A percentile compares a stretch with the other conserved stretches of the same genome.
Evolutionary conservation across 2,329 filamentous ascomycete genomes (phyloP).

Genomic region (Penicillium sp.): DNA sequence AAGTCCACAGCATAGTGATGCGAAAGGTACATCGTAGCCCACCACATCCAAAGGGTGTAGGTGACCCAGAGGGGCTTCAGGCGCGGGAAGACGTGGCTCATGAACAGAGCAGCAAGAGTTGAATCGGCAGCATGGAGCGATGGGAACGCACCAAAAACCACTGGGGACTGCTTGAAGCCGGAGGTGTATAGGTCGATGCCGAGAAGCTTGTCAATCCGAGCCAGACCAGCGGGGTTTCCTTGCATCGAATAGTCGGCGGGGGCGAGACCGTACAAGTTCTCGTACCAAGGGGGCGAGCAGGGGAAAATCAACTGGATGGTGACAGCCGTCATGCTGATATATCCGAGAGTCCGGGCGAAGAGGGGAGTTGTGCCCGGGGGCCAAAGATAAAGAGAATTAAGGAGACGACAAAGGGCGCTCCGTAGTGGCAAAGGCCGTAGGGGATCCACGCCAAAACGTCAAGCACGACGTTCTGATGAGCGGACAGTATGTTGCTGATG

Average conservation of each 20-base stretch:
- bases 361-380: constrained; percentile 79
- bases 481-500: constrained; percentile 89
- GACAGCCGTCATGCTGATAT: constrained; percentile 84
- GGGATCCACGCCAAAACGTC: constrained; percentile 90
- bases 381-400: constrained; percentile 79
- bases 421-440: constrained; percentile 88
- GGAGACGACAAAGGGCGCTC: constrained; percentile 73
- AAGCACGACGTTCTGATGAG: constrained; percentile 75
- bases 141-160: constrained; percentile 93
- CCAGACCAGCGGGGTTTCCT: constrained; percentile 82
- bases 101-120: constrained; percentile 83
- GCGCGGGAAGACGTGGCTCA: constrained; percentile 85
- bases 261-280: constrained; percentile 83
- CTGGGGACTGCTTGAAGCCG: constrained; percentile 79
- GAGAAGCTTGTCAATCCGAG: constrained; percentile 82
- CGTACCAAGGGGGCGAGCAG: constrained; percentile 95
- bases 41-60: constrained; percentile 93
- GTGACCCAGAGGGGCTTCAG: constrained; percentile 72
- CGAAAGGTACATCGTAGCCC: constrained; percentile 96
- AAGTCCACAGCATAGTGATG: constrained; percentile 96
- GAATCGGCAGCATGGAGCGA: constrained; percentile 87
- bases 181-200: constrained; percentile 91
- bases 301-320: constrained; percentile 85
- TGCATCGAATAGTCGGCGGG: constrained; percentile 89
- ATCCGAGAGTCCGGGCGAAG: constrained; percentile 83